Conservation (phyloP, 2,329 filamentous ascomycete genomes). For the Lanzia echinophila region DNA sequence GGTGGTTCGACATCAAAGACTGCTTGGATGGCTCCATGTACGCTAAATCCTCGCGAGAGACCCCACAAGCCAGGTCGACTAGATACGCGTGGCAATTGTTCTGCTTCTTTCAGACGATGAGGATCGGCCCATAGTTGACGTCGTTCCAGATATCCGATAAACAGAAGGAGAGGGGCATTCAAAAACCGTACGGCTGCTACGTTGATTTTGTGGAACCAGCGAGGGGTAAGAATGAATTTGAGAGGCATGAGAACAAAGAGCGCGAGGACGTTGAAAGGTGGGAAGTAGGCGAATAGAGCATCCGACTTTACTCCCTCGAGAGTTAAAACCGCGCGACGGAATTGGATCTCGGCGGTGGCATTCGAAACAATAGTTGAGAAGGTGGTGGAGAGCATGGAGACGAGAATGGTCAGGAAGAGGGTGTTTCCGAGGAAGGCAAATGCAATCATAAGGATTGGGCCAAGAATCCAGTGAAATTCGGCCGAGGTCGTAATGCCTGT, state of each 20-base stretch:
- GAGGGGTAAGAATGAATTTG: slow-evolving; percentile 68
- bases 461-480: slow-evolving; percentile 73
- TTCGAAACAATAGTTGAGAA: slow-evolving; percentile 73
- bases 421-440: slow-evolving; percentile 85
- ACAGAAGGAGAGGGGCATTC: slow-evolving; percentile 67
- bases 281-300: slow-evolving; percentile 55
- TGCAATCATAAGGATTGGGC: slow-evolving; percentile 71
- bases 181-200: slow-evolving; percentile 67
- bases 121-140: slow-evolving; percentile 52
- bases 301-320: slow-evolving; percentile 83
- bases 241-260: slow-evolving; percentile 68
- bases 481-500: slow-evolving; percentile 46
- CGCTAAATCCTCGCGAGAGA: slow-evolving; percentile 24
- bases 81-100: slow-evolving; percentile 18
- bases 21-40: slow-evolving; percentile 29
- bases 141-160: slow-evolving; percentile 66
- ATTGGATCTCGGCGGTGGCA: slow-evolving; percentile 77
- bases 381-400: slow-evolving; percentile 80
- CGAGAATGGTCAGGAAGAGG: slow-evolving; percentile 79
- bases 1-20: slow-evolving; percentile 29
- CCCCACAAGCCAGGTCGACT: slow-evolving; percentile 22
- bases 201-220: slow-evolving; percentile 89
- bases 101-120: slow-evolving; percentile 17
- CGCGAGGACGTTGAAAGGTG: slow-evolving; percentile 77
- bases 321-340: slow-evolving; percentile 71